Percentiles rank a stretch among this genome's conserved stretches.
Evolutionary conservation across 2,329 filamentous ascomycete genomes (phyloP).

Genomic region (Fusarium sp.): DNA sequence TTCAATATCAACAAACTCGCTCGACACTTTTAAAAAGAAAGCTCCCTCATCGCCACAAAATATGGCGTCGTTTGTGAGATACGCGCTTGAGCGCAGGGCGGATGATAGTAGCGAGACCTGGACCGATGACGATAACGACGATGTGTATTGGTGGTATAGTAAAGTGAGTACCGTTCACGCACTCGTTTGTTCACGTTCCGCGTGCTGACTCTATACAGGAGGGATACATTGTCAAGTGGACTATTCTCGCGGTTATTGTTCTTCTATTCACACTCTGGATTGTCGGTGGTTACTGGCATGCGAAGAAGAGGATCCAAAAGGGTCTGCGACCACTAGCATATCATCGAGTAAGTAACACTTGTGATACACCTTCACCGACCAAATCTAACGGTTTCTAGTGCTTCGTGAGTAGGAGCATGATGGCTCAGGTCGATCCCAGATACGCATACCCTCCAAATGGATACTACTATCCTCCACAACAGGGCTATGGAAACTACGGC

Average conservation of each 20-base stretch:
- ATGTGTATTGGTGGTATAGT: constrained; percentile 51
- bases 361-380: constrained; percentile 5
- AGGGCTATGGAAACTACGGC: constrained; percentile 36
- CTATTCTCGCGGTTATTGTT: constrained; percentile 74
- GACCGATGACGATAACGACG: constrained; percentile 32
- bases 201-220: constrained; percentile 58
- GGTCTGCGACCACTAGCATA: constrained; percentile 76
- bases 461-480: constrained; percentile 56
- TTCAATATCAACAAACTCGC: constrained; percentile 26
- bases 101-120: constrained; percentile 19
- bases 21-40: constrained; percentile 1
- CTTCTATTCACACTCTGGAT: constrained; percentile 71
- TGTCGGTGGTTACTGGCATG: constrained; percentile 77
- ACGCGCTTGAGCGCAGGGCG: constrained; percentile 35
- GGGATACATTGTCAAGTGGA: constrained; percentile 78
- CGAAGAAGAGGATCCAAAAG: constrained; percentile 73
- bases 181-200: neutral
- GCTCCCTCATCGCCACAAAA: constrained; percentile 19
- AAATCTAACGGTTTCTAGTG: constrained; percentile 56
- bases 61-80: constrained; percentile 38
- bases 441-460: constrained; percentile 61
- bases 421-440: constrained; percentile 62
- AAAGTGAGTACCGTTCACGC: constrained; percentile 41
- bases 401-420: constrained; percentile 63
- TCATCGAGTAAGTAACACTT: constrained; percentile 68